Base-by-base conservation (phyloP, 257 asterid genomes). In the Solanum gracilifrons region DNA sequence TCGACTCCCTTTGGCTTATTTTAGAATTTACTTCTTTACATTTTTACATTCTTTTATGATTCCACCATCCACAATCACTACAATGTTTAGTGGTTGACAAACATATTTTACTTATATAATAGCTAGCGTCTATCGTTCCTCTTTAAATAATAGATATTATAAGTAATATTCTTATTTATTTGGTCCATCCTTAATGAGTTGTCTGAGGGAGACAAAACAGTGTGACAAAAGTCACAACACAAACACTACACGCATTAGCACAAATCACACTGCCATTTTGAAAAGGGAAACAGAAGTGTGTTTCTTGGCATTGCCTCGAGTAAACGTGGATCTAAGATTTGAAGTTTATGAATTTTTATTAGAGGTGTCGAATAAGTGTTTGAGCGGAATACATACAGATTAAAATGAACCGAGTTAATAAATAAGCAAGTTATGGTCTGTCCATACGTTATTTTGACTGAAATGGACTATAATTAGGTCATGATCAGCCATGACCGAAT, bases 281-380 rank as follows among this genome's bases (percentile, higher is more conserved):
- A 15, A 71, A 71, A 5, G 83, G 84, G 7, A 39, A 76, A n/a
- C 4, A 7, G 0, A 25, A 77, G 62, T 77, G 62, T 41, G 36
- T 25, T 7, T 39, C 15, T 2, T n/a, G 58, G n/a, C 7, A n/a
- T 6, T 27, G 4, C 23, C 1, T 3, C 23, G 60, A 25, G 35
- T 2, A 27, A 27, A 66, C 3, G 2, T 7, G 35, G 0, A 68
- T 68, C 1, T 1, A 27, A 3, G 0, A 68, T 29, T 1, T 11
- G 2, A 68, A 68, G 5, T 27, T 68, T 29, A 68, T 0, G 0
- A 6, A 6, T 27, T 27, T 27, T 68, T 68, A 12, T 68, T 68
- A 27, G 2, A 6, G 8, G 0, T 27, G 1, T 27, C 0, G 4
- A 6, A 68, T 6, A 27, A 13, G 11, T 0, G 1, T 1, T 3